Percentiles rank a stretch among this genome's conserved stretches.
These are phyloP conservation scores for Eimeria sp. DNA, from an alignment of 169 alveolate species.

Conservation along the genomic window DNA sequence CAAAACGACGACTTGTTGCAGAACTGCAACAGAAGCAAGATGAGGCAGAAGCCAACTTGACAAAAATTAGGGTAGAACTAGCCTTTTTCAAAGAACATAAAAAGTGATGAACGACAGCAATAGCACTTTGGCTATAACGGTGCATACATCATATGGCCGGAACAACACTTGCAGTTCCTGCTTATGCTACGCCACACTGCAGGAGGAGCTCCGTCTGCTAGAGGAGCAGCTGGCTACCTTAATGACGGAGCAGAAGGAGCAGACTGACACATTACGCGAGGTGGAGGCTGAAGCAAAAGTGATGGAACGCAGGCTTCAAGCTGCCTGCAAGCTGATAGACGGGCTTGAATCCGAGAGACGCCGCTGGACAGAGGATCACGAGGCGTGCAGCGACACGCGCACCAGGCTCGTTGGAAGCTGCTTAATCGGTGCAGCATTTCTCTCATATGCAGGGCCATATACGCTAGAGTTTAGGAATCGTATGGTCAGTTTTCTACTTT, in stretches of 20 bases:
- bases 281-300: constrained; percentile 91
- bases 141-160: neutral
- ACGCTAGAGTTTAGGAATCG: constrained; percentile 92
- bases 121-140: neutral
- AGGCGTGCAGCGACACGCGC: constrained; percentile 88
- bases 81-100: neutral
- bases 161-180: neutral
- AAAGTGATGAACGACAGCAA: neutral
- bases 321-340: constrained; percentile 95
- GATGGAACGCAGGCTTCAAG: constrained; percentile 93
- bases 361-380: constrained; percentile 95
- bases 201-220: constrained; percentile 91
- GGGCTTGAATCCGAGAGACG: constrained; percentile 93
- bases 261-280: constrained; percentile 92
- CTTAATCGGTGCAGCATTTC: constrained; percentile 94
- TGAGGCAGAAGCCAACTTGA: constrained; percentile 92
- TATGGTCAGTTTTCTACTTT: constrained; percentile 88
- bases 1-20: constrained; percentile 93
- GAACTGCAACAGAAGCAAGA: constrained; percentile 91
- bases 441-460: constrained; percentile 97
- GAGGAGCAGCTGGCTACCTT: constrained; percentile 91
- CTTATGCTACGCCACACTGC: constrained; percentile 24
- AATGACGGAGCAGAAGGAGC: constrained; percentile 91
- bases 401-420: constrained; percentile 95
- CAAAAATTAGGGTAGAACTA: constrained; percentile 87